Evolutionary conservation across 2,329 filamentous ascomycete species (phyloP).

Genomic region (Aspergillus latus): DNA sequence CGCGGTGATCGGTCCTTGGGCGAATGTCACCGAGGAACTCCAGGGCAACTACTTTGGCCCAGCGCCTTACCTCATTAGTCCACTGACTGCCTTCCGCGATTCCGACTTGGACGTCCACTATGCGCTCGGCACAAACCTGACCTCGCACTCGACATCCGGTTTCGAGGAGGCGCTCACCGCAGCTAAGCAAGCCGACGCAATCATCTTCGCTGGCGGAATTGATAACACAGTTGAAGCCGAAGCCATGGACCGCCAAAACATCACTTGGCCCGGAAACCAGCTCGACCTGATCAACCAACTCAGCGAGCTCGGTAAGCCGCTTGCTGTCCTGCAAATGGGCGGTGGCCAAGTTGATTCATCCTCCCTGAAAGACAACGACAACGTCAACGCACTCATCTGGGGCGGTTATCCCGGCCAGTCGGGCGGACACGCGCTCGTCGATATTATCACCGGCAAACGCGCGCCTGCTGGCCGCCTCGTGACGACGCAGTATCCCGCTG

Average conservation of each 20-base stretch:
- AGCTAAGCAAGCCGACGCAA: slow-evolving; percentile 37
- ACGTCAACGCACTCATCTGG: slow-evolving; percentile 47
- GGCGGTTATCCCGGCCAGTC: slow-evolving; percentile 48
- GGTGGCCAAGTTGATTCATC: slow-evolving; percentile 47
- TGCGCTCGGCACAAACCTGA: slow-evolving; percentile 40
- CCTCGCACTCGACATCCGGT: slow-evolving; percentile 28
- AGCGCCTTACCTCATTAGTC: slow-evolving; percentile 57
- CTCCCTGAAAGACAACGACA: slow-evolving; percentile 38
- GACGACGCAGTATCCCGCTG: slow-evolving; percentile 40
- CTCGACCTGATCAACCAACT: slow-evolving; percentile 43
- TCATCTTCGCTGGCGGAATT: slow-evolving; percentile 44
- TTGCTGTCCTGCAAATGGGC: slow-evolving; percentile 47
- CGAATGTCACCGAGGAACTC: slow-evolving; percentile 57
- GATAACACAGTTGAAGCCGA: slow-evolving; percentile 46
- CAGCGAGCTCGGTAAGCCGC: slow-evolving; percentile 37
- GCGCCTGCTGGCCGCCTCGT: slow-evolving; percentile 45
- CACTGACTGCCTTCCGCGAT: slow-evolving; percentile 53
- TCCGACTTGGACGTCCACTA: slow-evolving; percentile 50
- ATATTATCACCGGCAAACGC: slow-evolving; percentile 44
- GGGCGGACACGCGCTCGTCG: slow-evolving; percentile 43
- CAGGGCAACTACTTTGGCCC: slow-evolving; percentile 60
- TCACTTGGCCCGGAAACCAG: slow-evolving; percentile 46
- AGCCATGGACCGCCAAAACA: slow-evolving; percentile 40
- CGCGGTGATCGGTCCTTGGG: slow-evolving; percentile 60
- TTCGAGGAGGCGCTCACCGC: slow-evolving; percentile 37